Evolutionary conservation across 2,329 filamentous ascomycete species (phyloP).

Genomic region (Venturia aucupariae): DNA sequence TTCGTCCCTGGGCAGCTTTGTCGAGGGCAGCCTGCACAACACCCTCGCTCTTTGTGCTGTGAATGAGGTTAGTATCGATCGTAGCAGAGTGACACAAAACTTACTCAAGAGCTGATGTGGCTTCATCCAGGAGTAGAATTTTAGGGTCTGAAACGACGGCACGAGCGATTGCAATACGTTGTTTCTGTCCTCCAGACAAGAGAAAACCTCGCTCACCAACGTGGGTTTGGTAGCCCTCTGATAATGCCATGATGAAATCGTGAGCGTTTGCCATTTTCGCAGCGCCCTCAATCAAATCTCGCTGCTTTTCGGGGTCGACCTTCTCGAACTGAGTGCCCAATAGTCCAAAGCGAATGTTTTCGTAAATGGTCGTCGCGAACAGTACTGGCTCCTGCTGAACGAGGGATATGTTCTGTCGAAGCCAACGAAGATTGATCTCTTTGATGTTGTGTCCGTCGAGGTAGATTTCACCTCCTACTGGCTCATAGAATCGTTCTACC

Average conservation of each 20-base stretch:
- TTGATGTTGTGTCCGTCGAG: slow-evolving; percentile 78
- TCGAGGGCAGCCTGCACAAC: slow-evolving; percentile 91
- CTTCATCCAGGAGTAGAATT: slow-evolving; percentile 87
- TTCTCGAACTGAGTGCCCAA: slow-evolving; percentile 73
- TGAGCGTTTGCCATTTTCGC: slow-evolving; percentile 90
- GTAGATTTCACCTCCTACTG: slow-evolving; percentile 67
- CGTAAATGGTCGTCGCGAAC: slow-evolving; percentile 79
- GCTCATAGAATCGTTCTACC: slow-evolving; percentile 89
- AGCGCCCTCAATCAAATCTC: slow-evolving; percentile 65
- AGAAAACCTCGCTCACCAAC: slow-evolving; percentile 94
- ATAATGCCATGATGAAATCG: slow-evolving; percentile 74
- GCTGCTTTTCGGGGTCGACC: slow-evolving; percentile 57
- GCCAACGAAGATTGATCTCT: slow-evolving; percentile 77
- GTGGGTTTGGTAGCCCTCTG: slow-evolving; percentile 84
- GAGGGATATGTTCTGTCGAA: slow-evolving; percentile 83
- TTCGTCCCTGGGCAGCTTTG: slow-evolving; percentile 73
- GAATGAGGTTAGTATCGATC: background rate
- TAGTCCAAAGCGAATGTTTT: slow-evolving; percentile 84
- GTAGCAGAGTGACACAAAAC: background rate
- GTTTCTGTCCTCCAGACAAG: slow-evolving; percentile 90
- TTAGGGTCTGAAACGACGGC: slow-evolving; percentile 87
- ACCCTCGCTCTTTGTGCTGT: slow-evolving; percentile 76
- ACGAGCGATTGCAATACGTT: slow-evolving; percentile 88
- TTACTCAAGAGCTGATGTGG: slow-evolving; percentile 75
- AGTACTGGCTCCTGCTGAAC: slow-evolving; percentile 90